Evolutionary conservation across 2,329 filamentous ascomycete genomes (phyloP), one percentile per base, ranked within the genome.

Genomic region (Escovopsis sp.): DNA sequence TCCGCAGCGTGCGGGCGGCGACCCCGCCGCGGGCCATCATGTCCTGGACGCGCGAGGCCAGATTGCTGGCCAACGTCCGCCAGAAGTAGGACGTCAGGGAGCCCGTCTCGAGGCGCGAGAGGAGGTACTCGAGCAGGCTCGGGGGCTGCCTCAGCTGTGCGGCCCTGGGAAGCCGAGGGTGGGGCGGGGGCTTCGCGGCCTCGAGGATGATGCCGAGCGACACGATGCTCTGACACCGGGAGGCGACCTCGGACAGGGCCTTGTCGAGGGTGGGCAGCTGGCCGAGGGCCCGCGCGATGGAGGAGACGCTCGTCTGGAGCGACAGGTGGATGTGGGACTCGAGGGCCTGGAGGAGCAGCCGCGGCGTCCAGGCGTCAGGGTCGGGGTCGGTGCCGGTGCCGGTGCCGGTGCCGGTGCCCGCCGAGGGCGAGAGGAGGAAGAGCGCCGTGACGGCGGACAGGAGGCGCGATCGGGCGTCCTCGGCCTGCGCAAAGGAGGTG

Each of bases 61-160:
- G 68, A 43, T 77, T 80, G 1, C 82, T 77, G 0, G 91, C 91
- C 53, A 96, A 73, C 8, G 82, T 84, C 41, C 91, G 74, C 87
- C 91, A 98, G 64, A 94, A 98, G 58, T 89, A 94, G 1, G 84
- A 89, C 1, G 86, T 78, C 13, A 98, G 66, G 2, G 84, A 91
- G 0, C 84, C 77, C 0, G 87, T 94, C 60, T 96, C 91, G 7
- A 98, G 73, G n/a, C 80, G 70, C 10, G 74, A 66, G 8, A 94
- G 72, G 0, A 94, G 65, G 0, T 80, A 80, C 43, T 81, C 74
- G 0, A 95, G 69, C 35, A 95, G 71, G 43, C 66, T 73, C 3
- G 55, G 46, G 3, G 55, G 46, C 15, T 61, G 55, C 5, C 55
- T 52, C 37, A 64, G 58, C 36, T 66, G 56, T 20, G 47, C 45